phyloP scores from a whole-genome alignment of 805 yeast species.

The Saccharomycopsis capsularis region DNA sequence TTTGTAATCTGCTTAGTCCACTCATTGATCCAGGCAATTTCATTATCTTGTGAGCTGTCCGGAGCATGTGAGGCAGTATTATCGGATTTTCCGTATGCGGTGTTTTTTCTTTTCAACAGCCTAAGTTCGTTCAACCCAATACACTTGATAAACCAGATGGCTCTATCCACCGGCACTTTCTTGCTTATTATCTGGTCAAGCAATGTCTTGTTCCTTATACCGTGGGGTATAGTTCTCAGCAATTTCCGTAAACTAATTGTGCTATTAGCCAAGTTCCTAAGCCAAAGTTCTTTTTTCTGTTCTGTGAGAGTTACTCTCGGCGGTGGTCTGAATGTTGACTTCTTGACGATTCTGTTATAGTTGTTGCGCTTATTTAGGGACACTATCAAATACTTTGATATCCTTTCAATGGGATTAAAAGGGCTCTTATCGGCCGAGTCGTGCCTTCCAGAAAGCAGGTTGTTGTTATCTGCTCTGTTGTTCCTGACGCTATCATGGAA shows the following conservation, averaged over 20 bases:
- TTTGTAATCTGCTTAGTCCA: slow-evolving; percentile 84
- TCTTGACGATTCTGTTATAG: slow-evolving; percentile 39
- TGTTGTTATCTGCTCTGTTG: background rate
- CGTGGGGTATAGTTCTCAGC: slow-evolving; percentile 83
- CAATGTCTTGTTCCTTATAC: slow-evolving; percentile 65
- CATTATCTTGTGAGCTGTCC: slow-evolving; percentile 27
- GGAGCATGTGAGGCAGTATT: slow-evolving; percentile 14
- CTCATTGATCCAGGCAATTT: slow-evolving; percentile 65
- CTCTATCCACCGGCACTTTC: slow-evolving; percentile 69
- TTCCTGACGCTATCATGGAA: background rate
- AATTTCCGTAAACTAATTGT: slow-evolving; percentile 58
- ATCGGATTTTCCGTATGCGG: slow-evolving; percentile 14
- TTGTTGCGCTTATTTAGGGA: slow-evolving; percentile 43
- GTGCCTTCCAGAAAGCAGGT: background rate
- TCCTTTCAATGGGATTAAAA: slow-evolving; percentile 33
- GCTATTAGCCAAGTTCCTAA: slow-evolving; percentile 67
- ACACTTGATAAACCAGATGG: slow-evolving; percentile 87
- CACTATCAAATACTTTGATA: slow-evolving; percentile 40
- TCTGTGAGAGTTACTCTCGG: slow-evolving; percentile 89
- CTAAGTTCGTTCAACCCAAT: slow-evolving; percentile 73
- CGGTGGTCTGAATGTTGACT: slow-evolving; percentile 65
- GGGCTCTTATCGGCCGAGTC: background rate
- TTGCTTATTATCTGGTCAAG: slow-evolving; percentile 66
- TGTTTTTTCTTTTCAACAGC: slow-evolving; percentile 42
- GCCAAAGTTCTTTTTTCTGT: slow-evolving; percentile 78